Evolutionary conservation across 306 rosid genomes (phyloP).

Genomic region (Calophaca sinica): DNA sequence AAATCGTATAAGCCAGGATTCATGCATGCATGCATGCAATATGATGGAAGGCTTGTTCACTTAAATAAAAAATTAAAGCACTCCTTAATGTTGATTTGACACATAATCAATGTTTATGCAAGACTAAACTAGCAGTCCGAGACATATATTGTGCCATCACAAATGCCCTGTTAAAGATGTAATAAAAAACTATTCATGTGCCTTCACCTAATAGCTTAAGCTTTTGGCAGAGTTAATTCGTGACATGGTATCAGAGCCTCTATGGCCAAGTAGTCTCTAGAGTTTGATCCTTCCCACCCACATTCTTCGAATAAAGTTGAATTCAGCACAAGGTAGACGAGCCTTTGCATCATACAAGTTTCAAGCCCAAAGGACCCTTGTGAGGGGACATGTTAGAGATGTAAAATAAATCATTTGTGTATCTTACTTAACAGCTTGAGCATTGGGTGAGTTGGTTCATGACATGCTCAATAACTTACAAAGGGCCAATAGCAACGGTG

Average conservation of each 20-base stretch:
- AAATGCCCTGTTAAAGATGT: background rate
- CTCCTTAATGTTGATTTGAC: slow-evolving; percentile 8
- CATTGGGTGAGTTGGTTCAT: background rate
- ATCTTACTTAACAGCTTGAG: background rate
- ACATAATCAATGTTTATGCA: slow-evolving; percentile 10
- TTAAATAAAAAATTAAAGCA: slow-evolving; percentile 20
- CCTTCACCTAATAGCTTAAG: background rate
- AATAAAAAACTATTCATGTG: slow-evolving; percentile 12
- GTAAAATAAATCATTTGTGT: background rate
- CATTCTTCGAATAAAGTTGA: slow-evolving; percentile 8
- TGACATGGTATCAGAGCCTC: background rate
- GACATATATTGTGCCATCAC: slow-evolving; percentile 1
- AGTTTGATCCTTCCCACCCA: slow-evolving; percentile 19
- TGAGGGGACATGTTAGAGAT: background rate
- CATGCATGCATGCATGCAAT: slow-evolving; percentile 20
- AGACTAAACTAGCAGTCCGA: slow-evolving; percentile 2
- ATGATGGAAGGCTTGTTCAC: slow-evolving; percentile 30
- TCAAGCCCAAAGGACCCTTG: slow-evolving; percentile 3
- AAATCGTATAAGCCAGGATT: slow-evolving; percentile 33
- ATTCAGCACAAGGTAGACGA: slow-evolving; percentile 1
- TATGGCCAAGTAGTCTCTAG: background rate
- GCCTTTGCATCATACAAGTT: background rate
- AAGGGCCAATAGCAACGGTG: background rate
- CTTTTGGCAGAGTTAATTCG: background rate
- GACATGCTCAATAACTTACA: background rate